Percentiles rank a stretch among this genome's conserved stretches.
Conservation (phyloP, 768 basidiomycete species). For the Boletus fagicola region DNA sequence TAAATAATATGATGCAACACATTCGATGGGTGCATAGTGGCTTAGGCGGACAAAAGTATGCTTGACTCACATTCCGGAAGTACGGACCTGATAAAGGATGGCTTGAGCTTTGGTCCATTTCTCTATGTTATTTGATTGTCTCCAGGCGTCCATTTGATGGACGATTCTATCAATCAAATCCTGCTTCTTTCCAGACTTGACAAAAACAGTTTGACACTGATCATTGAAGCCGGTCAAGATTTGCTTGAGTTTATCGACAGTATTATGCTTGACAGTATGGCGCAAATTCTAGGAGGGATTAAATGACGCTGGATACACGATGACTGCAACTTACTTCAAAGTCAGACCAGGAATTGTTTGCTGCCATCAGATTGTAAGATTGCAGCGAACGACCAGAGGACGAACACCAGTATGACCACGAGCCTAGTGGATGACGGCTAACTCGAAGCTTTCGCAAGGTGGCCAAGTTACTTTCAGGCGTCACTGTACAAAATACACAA, state of each 20-base stretch:
- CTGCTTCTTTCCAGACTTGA: slow-evolving; percentile 83
- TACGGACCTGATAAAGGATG: slow-evolving; percentile 65
- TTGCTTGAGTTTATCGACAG: slow-evolving; percentile 83
- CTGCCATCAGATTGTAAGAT: slow-evolving; percentile 49
- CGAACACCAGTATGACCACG: slow-evolving; percentile 10
- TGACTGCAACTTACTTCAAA: slow-evolving; percentile 57
- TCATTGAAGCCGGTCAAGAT: slow-evolving; percentile 78
- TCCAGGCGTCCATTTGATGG: slow-evolving; percentile 58
- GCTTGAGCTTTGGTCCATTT: slow-evolving; percentile 69
- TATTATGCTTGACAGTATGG: slow-evolving; percentile 71
- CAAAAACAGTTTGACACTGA: slow-evolving; percentile 63
- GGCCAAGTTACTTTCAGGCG: slow-evolving; percentile 17
- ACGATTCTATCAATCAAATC: slow-evolving; percentile 81
- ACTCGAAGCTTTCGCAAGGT: slow-evolving; percentile 11
- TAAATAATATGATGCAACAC: slow-evolving; percentile 9
- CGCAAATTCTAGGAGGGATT: slow-evolving; percentile 55
- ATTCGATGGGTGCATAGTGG: slow-evolving; percentile 10
- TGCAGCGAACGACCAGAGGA: slow-evolving; percentile 4
- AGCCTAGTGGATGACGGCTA: slow-evolving; percentile 6
- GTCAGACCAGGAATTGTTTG: slow-evolving; percentile 61
- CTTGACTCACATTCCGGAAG: slow-evolving; percentile 60
- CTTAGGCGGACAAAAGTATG: slow-evolving; percentile 10
- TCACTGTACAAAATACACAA: slow-evolving; percentile 33
- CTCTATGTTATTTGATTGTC: slow-evolving; percentile 51
- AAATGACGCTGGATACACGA: slow-evolving; percentile 14